Conservation (phyloP, 2,329 filamentous ascomycete genomes). For the Aspergillus sp. region DNA sequence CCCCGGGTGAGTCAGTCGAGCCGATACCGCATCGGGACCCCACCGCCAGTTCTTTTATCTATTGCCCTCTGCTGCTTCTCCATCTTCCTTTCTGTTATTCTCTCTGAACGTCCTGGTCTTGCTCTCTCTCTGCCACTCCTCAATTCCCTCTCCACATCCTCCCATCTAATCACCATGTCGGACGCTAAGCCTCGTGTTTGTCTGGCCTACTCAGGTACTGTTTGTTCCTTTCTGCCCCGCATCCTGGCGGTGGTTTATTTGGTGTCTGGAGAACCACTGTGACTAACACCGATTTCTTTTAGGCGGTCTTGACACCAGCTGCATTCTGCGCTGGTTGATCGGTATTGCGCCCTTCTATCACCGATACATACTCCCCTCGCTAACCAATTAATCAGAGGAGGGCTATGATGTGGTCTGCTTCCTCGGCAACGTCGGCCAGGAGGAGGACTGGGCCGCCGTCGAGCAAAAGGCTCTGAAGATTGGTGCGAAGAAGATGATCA, state of each 20-base stretch:
- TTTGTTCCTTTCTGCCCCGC: not conserved
- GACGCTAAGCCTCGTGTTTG: constrained; percentile 20
- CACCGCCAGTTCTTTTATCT: too few relatives aligned
- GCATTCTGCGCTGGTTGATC: constrained; percentile 22
- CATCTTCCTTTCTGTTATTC: not conserved
- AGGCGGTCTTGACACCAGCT: constrained; percentile 48
- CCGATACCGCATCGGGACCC: too few relatives aligned
- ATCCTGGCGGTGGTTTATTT: not conserved
- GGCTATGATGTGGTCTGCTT: constrained; percentile 17
- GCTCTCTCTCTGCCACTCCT: not conserved
- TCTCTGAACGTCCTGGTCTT: not conserved
- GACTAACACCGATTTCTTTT: constrained; percentile 3
- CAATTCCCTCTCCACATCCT: not conserved
- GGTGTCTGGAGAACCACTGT: not conserved
- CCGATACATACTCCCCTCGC: not conserved
- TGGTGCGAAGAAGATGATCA: constrained; percentile 64
- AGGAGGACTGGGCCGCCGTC: constrained; percentile 73
- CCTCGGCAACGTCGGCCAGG: constrained; percentile 69
- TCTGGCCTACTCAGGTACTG: constrained; percentile 24
- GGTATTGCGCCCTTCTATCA: constrained; percentile 1
- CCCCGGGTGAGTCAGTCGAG: too few relatives aligned
- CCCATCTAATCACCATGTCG: constrained; percentile 7
- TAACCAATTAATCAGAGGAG: constrained; percentile 11
- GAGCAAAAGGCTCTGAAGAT: constrained; percentile 70
- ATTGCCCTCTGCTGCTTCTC: not conserved